Base-by-base conservation (phyloP, 257 asterid species). In the Plantago major region DNA sequence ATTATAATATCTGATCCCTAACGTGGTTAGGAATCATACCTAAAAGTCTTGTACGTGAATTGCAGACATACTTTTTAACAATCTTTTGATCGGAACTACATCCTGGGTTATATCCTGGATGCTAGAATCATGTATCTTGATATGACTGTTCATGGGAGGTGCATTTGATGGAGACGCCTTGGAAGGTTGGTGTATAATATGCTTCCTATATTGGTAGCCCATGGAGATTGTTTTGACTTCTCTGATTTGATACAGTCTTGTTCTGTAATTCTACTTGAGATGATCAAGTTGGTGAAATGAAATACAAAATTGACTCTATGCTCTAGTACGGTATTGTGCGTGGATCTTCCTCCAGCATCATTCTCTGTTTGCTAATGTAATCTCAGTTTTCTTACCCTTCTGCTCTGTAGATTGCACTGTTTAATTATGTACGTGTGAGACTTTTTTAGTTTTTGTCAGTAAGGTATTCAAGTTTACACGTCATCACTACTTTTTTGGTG, bases 61-160 rank as follows among this genome's bases (percentile, higher is more conserved):
- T 84, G 84, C 88, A 76, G 94, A 81, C 84, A 53, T 57, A 62
- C 26, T 77, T 65, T 71, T 5, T 72, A 84, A 73, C 55, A 33
- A 74, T 73, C 82, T 76, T 81, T 76, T 86, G 85, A 83, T 70
- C 71, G 76, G 65, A 73, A 65, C 82, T 78, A 57, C 79, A 69
- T 75, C 72, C 82, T 76, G 85, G 95, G 79, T 78, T 73, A 81
- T 80, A 33, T 33, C 40, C 73, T 81, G 64, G 72, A 71, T 73
- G 71, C 76, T 74, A 64, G 57, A 7, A 4, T 33, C 40, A 5
- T 33, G 40, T 7, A 33, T 85, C 30, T 86, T 81, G 80, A 80
- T 76, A 71, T 82, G 82, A 81, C 70, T 76, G 74, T 82, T 76
- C 85, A 73, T 76, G 76, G 80, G 92, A 81, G 40, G 40, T 33